These are phyloP conservation scores for Mycosphaerella sp. DNA, from an alignment of 2,329 filamentous ascomycete genomes.

Conservation along the genomic window DNA sequence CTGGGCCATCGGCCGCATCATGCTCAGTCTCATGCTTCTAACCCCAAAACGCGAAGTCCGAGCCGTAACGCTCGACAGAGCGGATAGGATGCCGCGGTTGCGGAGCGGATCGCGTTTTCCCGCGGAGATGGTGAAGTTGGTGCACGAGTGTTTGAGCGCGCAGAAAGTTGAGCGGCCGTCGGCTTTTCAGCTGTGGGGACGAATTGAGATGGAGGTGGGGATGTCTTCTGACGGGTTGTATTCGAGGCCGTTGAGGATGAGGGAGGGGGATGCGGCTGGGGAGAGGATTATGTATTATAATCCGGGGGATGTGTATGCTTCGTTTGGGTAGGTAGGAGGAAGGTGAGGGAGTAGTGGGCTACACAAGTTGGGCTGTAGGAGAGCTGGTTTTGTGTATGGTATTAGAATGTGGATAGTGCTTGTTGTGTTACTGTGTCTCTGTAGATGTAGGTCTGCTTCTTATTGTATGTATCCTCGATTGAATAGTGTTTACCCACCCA, in stretches of 20 bases:
- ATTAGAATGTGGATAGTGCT: too few species aligned
- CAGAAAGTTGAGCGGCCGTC: background rate
- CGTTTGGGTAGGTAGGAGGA: background rate
- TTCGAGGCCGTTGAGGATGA: background rate
- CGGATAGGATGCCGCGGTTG: background rate
- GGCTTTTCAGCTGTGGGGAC: background rate
- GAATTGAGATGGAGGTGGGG: background rate
- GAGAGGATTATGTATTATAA: slow-evolving; percentile 1
- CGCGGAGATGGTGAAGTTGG: background rate
- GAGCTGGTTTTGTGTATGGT: too few species aligned
- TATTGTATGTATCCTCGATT: too few species aligned
- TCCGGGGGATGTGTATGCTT: slow-evolving; percentile 1
- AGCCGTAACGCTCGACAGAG: background rate
- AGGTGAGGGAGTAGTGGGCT: background rate
- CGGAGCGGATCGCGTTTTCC: background rate
- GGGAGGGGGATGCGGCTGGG: background rate
- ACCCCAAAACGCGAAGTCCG: background rate
- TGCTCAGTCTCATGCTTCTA: slow-evolving; percentile 1
- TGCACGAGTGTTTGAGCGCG: background rate
- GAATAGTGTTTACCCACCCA: too few species aligned
- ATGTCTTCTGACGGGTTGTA: background rate
- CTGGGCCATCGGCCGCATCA: slow-evolving; percentile 1
- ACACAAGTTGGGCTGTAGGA: too few species aligned
- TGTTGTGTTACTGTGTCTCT: too few species aligned
- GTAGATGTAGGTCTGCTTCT: too few species aligned